A percentile compares a stretch with the other conserved stretches of the same genome.
phyloP scores from a whole-genome alignment of 306 rosid species.

The Cucurbita moschata region DNA sequence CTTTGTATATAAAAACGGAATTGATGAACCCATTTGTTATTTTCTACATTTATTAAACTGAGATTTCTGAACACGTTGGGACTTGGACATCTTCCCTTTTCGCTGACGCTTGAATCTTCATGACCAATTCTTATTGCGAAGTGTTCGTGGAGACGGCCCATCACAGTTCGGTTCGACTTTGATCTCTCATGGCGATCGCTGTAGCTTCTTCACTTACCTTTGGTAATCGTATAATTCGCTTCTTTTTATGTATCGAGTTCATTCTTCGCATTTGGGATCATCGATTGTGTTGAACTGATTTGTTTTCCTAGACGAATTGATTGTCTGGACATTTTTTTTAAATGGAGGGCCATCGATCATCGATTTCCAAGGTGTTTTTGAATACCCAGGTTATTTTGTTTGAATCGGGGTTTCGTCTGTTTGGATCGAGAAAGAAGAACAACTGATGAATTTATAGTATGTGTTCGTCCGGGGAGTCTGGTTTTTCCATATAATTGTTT shows the following conservation, averaged over 20 bases:
- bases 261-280: background rate
- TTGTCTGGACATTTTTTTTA: background rate
- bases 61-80: background rate
- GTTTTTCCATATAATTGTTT: background rate
- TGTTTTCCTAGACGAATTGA: background rate
- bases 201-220: slow-evolving; percentile 23
- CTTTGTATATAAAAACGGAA: background rate
- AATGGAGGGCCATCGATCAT: background rate
- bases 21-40: background rate
- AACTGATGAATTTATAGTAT: background rate
- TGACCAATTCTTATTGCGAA: background rate
- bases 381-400: background rate
- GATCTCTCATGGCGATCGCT: slow-evolving; percentile 22
- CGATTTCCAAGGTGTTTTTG: background rate
- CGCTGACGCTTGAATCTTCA: background rate
- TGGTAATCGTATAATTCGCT: slow-evolving; percentile 16
- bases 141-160: background rate
- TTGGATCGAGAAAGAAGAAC: background rate
- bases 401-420: background rate
- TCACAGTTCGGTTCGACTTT: background rate
- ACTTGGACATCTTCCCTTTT: background rate
- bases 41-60: background rate
- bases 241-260: background rate
- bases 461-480: background rate
- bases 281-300: background rate